Conservation (phyloP, 352 stramenopile species). For the Pythium monospermum region DNA sequence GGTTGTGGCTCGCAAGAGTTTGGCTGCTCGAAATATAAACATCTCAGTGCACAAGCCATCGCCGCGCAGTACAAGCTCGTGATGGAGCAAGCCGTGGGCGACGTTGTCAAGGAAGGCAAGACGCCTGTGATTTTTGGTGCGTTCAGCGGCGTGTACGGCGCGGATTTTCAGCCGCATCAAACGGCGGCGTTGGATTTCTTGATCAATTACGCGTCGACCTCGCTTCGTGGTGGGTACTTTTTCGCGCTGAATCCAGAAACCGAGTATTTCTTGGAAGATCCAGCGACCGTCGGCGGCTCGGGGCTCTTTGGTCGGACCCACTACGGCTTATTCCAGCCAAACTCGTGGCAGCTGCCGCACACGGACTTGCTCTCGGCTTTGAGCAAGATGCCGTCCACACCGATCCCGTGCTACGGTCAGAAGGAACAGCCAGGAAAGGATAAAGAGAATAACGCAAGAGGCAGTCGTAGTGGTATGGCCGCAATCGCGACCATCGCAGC, state of each 20-base stretch:
- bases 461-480: conserved; percentile 5
- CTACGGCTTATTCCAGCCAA: conserved; percentile 50
- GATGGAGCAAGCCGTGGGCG: conserved; percentile 37
- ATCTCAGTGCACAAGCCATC: conserved; percentile 24
- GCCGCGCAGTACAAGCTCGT: conserved; percentile 35
- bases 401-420: conserved; percentile 57
- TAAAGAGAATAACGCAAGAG: too few relatives aligned
- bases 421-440: background rate
- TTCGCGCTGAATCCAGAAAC: conserved; percentile 63
- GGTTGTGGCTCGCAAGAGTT: conserved; percentile 33
- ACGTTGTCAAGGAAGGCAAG: conserved; percentile 25
- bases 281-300: conserved; percentile 31
- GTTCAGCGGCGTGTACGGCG: conserved; percentile 64
- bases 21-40: conserved; percentile 39
- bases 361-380: conserved; percentile 42
- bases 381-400: conserved; percentile 30
- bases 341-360: conserved; percentile 53
- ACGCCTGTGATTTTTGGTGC: conserved; percentile 49
- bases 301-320: conserved; percentile 47
- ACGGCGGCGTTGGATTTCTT: conserved; percentile 52
- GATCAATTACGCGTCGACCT: conserved; percentile 43
- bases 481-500: background rate
- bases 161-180: conserved; percentile 40
- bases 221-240: conserved; percentile 53
- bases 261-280: conserved; percentile 53